phyloP scores from a whole-genome alignment of 169 alveolate genomes.

The Toxoplasma gondii region DNA sequence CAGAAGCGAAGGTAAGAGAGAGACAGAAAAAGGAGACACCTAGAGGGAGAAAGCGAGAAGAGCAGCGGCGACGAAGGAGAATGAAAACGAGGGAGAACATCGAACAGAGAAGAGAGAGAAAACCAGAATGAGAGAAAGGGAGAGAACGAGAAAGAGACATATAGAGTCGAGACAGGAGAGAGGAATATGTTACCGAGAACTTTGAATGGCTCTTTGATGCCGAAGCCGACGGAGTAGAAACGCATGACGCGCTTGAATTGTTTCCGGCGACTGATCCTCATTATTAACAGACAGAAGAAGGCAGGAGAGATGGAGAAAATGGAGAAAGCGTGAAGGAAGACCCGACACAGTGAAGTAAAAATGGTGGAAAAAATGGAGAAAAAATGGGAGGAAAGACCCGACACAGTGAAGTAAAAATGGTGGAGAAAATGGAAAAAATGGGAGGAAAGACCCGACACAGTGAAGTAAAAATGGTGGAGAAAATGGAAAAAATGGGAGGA shows the following conservation, averaged over 20 bases:
- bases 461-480: not conserved
- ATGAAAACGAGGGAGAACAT: not conserved
- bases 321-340: not conserved
- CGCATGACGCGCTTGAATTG: constrained; percentile 47
- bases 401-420: not conserved
- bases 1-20: not conserved
- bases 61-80: not conserved
- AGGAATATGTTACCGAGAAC: constrained; percentile 34
- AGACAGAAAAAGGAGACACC: not conserved
- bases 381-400: not conserved
- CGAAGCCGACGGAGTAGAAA: constrained; percentile 55
- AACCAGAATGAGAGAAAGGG: not conserved
- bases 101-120: not conserved
- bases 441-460: not conserved
- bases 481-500: not conserved
- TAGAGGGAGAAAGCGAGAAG: not conserved
- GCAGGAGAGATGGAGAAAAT: not conserved
- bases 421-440: not conserved
- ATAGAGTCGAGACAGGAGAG: not conserved
- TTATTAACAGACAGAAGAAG: not conserved
- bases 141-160: not conserved
- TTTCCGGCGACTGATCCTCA: constrained; percentile 42
- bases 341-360: not conserved
- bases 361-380: not conserved
- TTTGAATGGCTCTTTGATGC: constrained; percentile 48